Base-by-base conservation (phyloP, 495 filamentous ascomycete genomes). In the Ramalina intermedia region DNA sequence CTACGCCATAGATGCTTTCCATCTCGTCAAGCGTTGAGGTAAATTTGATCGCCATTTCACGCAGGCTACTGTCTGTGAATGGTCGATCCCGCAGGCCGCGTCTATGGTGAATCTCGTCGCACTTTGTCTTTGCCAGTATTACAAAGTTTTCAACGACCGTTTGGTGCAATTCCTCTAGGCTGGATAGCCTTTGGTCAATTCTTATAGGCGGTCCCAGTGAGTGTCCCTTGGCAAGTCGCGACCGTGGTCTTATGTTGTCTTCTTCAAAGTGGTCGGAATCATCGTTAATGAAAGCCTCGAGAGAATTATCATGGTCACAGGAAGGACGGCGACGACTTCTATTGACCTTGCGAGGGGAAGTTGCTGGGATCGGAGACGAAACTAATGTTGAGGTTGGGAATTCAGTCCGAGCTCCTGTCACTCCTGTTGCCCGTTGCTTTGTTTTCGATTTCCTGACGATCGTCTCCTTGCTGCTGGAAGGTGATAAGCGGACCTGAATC, bases 31-130 rank as follows among this genome's bases (percentile, higher is more conserved):
- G 50, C 29, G 61, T 67, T 56, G 74, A 81, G 53, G 90, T 81
- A 41, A 84, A 87, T 26, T 67, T 57, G 37, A 94, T 83, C 5
- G 78, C 86, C 82, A 98, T 94, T 57, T 86, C 80, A 23, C 87
- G 80, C 45, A 93, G 67, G 1, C 85, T 69, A 24, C 71, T 72
- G 56, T 95, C 87, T 1, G 81, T 80, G 61, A 96, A 96, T 2
- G 84, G 81, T 43, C 73, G 66, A 16, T 66, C 70, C 11, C 81
- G 77, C 17, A 85, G 66, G 11, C 66, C 60, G 37, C 79, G 80
- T 9, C 70, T 64, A 41, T 80, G 71, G 47, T 87, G 72, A 23
- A 96, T 66, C 47, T 76, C 45, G 79, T 70, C 53, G 81, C 74
- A 53, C 82, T 77, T 37, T 77, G 69, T 59, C 59, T 81, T 82